Percentiles rank a stretch among this genome's conserved stretches.
phyloP scores from a whole-genome alignment of 345 rosid species.

The Citrus hindsii region DNA sequence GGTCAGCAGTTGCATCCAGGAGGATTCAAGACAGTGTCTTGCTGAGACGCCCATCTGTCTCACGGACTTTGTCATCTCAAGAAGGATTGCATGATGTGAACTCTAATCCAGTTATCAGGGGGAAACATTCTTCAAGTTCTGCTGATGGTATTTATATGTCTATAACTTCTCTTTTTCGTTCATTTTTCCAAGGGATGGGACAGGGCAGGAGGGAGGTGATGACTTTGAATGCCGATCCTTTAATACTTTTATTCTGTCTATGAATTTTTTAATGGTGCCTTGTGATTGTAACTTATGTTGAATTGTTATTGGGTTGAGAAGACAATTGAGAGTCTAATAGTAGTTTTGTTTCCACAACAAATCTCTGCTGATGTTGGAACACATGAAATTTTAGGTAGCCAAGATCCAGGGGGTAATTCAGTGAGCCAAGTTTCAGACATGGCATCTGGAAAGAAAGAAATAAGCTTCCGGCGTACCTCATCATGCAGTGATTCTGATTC shows the following conservation, averaged over 20 bases:
- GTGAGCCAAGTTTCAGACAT: slow-evolving; percentile 22
- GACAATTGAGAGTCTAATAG: neutral
- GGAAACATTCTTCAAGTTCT: slow-evolving; percentile 11
- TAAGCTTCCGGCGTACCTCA: slow-evolving; percentile 19
- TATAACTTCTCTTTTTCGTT: neutral
- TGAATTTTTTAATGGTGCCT: neutral
- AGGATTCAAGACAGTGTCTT: slow-evolving; percentile 23
- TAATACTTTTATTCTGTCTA: neutral
- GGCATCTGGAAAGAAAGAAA: slow-evolving; percentile 28
- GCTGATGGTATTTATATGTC: slow-evolving; percentile 18
- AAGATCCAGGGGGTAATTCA: slow-evolving; percentile 12
- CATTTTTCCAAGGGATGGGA: neutral
- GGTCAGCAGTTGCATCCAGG: slow-evolving; percentile 24
- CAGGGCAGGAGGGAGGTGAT: neutral
- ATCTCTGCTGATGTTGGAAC: neutral
- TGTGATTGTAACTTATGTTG: neutral
- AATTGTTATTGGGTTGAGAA: neutral
- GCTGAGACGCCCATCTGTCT: slow-evolving; percentile 23
- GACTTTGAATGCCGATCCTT: neutral
- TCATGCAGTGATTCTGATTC: slow-evolving; percentile 30
- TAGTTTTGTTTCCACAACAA: neutral
- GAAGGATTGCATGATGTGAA: slow-evolving; percentile 27
- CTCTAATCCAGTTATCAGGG: slow-evolving; percentile 16
- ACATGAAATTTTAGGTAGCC: slow-evolving; percentile 13
- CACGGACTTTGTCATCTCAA: slow-evolving; percentile 24